Base-by-base conservation (phyloP, 2,329 filamentous ascomycete genomes). In the Fusarium liriodendri region DNA sequence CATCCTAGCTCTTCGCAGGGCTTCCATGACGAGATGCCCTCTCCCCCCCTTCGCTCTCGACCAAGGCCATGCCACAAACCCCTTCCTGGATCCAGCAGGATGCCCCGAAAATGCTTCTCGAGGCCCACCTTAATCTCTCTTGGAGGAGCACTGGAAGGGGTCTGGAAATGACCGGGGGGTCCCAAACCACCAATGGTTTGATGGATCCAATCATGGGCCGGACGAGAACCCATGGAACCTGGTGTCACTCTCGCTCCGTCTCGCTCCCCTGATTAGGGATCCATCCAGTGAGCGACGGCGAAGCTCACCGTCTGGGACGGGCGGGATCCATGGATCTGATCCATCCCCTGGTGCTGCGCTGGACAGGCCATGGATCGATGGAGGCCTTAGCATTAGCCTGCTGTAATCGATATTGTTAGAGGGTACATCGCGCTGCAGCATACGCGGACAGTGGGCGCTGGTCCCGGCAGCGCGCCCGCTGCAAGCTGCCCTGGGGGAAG, bases 51-150 rank as follows among this genome's bases (percentile, higher is more conserved):
- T 52, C 58, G 42, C 65, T 38, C 38, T 47, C 22, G 66, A 50
- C 52, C 67, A 72, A 54, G 68, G 69, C 22, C 42, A 72, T 42
- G 72, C 63, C 55, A 64, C 65, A 72, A 66, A 70, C 61, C 69
- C 40, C 62, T 69, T 38, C 67, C 71, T 55, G 52, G 62, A 72
- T 68, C 64, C 61, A 71, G 57, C n/a, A 64, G 62, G 65, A 74
- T 70, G 64, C 62, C 40, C 66, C 64, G 64, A 71, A 66, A 54
- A 57, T 52, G 70, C 61, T 64, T 54, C 47, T 71, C 37, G 55
- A 65, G 70, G 55, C 52, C 72, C 72, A 75, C 72, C 60, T 37
- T 70, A 75, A 75, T 75, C 60, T 75, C 72, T 75, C 72, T 71
- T 75, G 57, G 63, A 72, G 69, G 57, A 69, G 71, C 62, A 64